These are phyloP conservation scores for Colletotrichum lupini DNA, from an alignment of 2,329 filamentous ascomycete genomes.

Conservation along the genomic window DNA sequence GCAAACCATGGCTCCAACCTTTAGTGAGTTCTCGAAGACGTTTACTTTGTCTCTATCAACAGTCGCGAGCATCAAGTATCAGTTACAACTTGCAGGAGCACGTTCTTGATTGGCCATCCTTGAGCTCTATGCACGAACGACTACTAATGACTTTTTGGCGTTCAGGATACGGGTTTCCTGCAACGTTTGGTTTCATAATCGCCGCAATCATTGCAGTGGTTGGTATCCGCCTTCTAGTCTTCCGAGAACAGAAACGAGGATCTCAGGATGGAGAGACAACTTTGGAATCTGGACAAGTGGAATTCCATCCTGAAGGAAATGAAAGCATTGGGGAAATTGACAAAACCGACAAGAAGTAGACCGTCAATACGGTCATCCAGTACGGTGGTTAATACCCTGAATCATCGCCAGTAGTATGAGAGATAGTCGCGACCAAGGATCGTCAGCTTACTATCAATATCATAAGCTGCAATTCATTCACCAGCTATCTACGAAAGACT, in stretches of 20 bases:
- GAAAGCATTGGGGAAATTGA: neutral
- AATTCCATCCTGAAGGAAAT: neutral
- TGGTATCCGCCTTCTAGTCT: conserved; percentile 6
- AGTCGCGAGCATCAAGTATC: neutral
- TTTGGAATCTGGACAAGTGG: neutral
- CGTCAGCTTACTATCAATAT: neutral
- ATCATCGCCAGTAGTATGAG: neutral
- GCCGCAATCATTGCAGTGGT: conserved; percentile 15
- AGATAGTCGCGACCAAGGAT: neutral
- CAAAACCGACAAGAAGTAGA: neutral
- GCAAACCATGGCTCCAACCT: conserved; percentile 17
- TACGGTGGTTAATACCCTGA: neutral
- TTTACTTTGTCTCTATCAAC: neutral
- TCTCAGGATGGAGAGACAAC: neutral
- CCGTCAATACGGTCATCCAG: neutral
- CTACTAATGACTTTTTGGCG: neutral
- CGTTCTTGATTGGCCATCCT: neutral
- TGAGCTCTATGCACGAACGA: neutral
- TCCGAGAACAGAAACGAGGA: conserved; percentile 24
- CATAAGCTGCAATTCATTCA: neutral
- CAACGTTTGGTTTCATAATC: conserved; percentile 33
- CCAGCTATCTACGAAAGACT: neutral
- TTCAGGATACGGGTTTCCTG: conserved; percentile 30
- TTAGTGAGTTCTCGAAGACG: conserved; percentile 1
- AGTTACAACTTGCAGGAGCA: neutral